Evolutionary conservation across 2,329 filamentous ascomycete species (phyloP), one percentile per base, ranked within the genome.

Genomic region (Juglanconis oblonga): DNA sequence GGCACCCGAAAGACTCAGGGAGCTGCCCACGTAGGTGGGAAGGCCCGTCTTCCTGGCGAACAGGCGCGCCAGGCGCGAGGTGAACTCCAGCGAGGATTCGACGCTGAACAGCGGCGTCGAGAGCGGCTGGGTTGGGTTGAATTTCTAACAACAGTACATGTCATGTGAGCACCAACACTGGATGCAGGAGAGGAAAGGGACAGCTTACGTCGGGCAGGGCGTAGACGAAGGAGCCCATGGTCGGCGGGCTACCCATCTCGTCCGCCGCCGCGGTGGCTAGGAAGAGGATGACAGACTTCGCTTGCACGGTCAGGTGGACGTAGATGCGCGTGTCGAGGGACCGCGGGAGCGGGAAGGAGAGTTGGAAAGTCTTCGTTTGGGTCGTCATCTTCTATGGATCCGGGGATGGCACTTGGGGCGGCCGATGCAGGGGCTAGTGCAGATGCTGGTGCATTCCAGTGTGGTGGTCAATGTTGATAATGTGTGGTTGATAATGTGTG

Each of bases 1-100:
- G 5, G 87, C 83, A 68, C 81, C 86, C 13, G 84, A 84, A 64
- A 97, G 86, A 66, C 88, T 91, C 68, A 96, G 86, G 38, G 92
- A 97, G 71, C 91, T 96, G 29, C 91, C 91, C 17, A 98, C 91
- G 72, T 97, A 98, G n/a, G 91, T 87, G 0, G 92, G 92, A 64
- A 87, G 84, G 36, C 81, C 79, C 33, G 87, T 84, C 67, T 85
- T 88, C 57, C 86, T 85, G n/a, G 90, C 90, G 13, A 98, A 75
- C 2, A 97, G 82, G 72, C 91, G 95, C 1, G 95, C 91, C 62
- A 97, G 76, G 5, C 95, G 86, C 1, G 87, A 91, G 1, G 94
- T 89, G 72, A 97, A 96, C 73, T 98, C 95, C 51, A 96, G 74
- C 8, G 89, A 94, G 5, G 85, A 80, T 68, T 92, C 87, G 35